Evolutionary conservation across 2,329 filamentous ascomycete species (phyloP), one percentile per base, ranked within the genome.

Genomic region (Pyrenochaeta sp.): DNA sequence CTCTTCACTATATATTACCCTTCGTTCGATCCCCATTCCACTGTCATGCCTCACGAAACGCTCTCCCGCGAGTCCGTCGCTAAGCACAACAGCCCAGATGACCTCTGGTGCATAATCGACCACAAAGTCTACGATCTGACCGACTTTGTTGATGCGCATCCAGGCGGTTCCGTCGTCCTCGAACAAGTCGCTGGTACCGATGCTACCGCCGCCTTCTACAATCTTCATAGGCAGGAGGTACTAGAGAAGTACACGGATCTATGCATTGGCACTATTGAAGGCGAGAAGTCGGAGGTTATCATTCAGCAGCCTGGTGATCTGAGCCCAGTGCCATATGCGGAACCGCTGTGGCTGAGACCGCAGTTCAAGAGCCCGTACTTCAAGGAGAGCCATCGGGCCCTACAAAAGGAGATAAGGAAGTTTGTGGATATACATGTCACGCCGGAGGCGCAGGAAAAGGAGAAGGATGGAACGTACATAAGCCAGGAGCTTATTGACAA

Each of bases 201-300:
- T 73, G 91, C 92, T 50, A 96, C 92, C 1, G 81, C 85, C 36
- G 90, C 90, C 55, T 96, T 96, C 79, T 96, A 96, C 86, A 96
- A 96, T 82, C 88, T 97, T 52, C 93, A 97, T 80, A 85, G 92
- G 27, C 92, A 96, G 68, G 92, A 96, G 78, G 91, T 96, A n/a
- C 85, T 96, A 10, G 82, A 88, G 59, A 93, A 93, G 77, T 96
- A 96, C 82, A 80, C 84, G 46, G 83, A 86, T 69, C 85, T 96
- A 19, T 90, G 86, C 77, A 85, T 96, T 68, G 92, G 92, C 71
- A 91, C 87, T 13, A 77, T 96, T 72, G 81, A 87, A 65, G 90
- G 87, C 77, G 91, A 96, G 81, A 88, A 84, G 71, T 85, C 91
- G 22, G 86, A 92, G 72, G 86, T 95, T 67, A 84, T 93, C 62